These are phyloP conservation scores for Cercophora samala DNA, from an alignment of 495 filamentous ascomycete genomes.

Conservation along the genomic window DNA sequence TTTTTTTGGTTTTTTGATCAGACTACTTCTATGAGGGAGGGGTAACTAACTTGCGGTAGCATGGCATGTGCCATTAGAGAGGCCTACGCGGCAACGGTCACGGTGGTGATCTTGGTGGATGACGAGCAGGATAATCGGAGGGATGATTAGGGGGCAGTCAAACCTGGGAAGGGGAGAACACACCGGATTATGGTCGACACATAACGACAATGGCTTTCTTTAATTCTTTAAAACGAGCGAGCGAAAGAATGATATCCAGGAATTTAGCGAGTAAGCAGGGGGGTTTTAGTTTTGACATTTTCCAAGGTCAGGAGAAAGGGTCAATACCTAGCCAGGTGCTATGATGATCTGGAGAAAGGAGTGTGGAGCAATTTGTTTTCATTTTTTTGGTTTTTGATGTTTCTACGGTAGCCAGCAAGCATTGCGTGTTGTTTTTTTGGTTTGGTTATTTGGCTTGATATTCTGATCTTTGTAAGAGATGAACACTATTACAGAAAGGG, in stretches of 20 bases:
- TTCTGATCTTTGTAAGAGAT: background rate
- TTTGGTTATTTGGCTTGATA: background rate
- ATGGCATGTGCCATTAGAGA: conserved; percentile 68
- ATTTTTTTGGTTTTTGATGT: background rate
- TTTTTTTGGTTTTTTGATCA: too few relatives aligned
- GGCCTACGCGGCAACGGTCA: conserved; percentile 66
- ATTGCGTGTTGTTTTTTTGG: background rate
- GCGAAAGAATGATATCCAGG: background rate
- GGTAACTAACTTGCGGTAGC: conserved; percentile 33
- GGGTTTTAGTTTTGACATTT: background rate
- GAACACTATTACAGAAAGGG: background rate
- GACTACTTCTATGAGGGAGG: too few relatives aligned
- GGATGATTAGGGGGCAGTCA: conserved; percentile 20
- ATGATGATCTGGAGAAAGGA: background rate
- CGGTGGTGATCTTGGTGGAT: conserved; percentile 62
- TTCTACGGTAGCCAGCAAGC: background rate
- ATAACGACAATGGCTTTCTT: background rate
- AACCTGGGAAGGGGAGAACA: background rate
- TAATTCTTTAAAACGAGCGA: background rate
- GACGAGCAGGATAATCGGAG: conserved; percentile 25
- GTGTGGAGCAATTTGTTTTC: background rate
- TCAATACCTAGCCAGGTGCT: background rate
- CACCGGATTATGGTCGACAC: background rate
- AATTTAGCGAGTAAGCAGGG: background rate
- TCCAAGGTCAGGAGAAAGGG: background rate